phyloP scores from a whole-genome alignment of 1,284 basidiomycete species.

The Phellopilus nigrolimitatus region DNA sequence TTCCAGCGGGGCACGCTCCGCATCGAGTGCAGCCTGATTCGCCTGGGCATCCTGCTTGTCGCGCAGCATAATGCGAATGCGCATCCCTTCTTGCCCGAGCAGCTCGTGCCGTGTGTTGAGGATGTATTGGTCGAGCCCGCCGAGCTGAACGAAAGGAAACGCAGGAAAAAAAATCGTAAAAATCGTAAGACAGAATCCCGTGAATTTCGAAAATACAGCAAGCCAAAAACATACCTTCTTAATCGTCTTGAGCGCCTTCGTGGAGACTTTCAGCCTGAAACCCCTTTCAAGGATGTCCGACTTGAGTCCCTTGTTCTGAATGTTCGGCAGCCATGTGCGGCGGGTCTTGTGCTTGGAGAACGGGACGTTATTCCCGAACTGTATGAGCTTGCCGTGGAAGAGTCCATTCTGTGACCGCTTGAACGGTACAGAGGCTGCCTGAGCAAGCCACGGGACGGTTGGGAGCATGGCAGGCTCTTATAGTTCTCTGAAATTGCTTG shows the following conservation, averaged over 20 bases:
- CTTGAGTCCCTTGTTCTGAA: conserved; percentile 67
- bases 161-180: background rate
- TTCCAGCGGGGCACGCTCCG: too few relatives aligned
- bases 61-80: conserved; percentile 57
- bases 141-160: conserved; percentile 41
- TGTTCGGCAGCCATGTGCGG: conserved; percentile 84
- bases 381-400: conserved; percentile 75
- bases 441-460: conserved; percentile 29
- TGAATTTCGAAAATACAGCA: too few relatives aligned
- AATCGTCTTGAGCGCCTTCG: conserved; percentile 71
- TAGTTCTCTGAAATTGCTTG: too few relatives aligned
- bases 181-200: background rate
- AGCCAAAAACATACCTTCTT: conserved; percentile 60
- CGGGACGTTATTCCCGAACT: conserved; percentile 87
- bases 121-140: conserved; percentile 78
- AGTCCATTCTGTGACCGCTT: conserved; percentile 73
- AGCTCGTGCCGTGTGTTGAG: conserved; percentile 58
- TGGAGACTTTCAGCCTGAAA: conserved; percentile 66
- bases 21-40: background rate
- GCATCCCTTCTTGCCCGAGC: conserved; percentile 73
- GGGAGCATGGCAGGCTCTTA: too few relatives aligned
- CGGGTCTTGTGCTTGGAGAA: conserved; percentile 91
- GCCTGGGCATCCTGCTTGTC: conserved; percentile 32
- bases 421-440: conserved; percentile 57
- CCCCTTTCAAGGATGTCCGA: conserved; percentile 59